phyloP scores from a whole-genome alignment of 768 basidiomycete genomes.

The Termitomyces sp. region DNA sequence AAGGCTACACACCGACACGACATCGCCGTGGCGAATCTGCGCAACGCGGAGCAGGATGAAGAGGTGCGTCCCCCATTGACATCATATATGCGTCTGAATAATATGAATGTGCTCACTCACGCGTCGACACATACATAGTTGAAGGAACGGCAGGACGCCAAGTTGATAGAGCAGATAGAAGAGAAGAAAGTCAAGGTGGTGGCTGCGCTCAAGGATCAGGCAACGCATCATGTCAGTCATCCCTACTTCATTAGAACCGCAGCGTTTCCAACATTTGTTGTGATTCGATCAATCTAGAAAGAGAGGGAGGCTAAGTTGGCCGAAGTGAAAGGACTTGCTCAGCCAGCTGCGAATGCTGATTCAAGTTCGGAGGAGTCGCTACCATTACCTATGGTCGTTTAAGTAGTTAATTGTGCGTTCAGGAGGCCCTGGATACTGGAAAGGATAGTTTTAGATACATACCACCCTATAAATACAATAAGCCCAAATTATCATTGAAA shows the following conservation, averaged over 20 bases:
- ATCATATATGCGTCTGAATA: background rate
- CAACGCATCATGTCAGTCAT: background rate
- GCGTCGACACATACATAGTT: no score
- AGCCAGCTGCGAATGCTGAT: background rate
- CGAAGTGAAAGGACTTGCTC: background rate
- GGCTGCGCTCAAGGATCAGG: background rate
- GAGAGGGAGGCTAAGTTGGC: background rate
- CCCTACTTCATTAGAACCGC: background rate
- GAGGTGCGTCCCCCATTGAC: constrained; percentile 33
- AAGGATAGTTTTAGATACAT: background rate
- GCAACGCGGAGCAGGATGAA: constrained; percentile 39
- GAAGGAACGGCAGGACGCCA: constrained; percentile 8
- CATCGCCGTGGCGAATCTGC: constrained; percentile 37
- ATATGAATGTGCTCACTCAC: background rate
- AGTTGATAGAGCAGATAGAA: background rate
- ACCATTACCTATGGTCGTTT: background rate
- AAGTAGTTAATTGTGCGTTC: background rate
- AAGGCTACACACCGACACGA: constrained; percentile 54
- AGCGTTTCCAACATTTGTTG: background rate
- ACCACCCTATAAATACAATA: background rate
- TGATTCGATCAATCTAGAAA: background rate
- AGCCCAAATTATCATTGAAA: no score
- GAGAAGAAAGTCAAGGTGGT: background rate
- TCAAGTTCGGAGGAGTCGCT: no score
- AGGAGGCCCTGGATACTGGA: background rate